Base-by-base conservation (phyloP, 2,329 filamentous ascomycete species). In the Metarhizium guizhouense region DNA sequence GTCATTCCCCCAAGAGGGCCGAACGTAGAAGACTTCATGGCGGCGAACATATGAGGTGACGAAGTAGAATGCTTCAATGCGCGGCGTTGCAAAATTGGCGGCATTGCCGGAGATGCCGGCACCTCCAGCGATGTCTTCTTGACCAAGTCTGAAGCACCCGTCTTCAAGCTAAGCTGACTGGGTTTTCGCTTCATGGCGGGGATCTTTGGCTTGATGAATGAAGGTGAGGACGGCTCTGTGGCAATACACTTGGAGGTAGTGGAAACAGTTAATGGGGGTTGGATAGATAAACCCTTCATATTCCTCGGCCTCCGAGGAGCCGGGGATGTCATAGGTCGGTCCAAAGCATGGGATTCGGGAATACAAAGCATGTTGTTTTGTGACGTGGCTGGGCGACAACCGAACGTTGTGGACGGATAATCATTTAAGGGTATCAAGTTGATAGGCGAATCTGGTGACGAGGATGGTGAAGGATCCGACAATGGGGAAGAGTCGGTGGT, bases 401-500 rank as follows among this genome's bases (percentile, higher is more conserved):
- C 76, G 60, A 85, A 84, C 3, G 76, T 77, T 6, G 84, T 82
- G 4, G 81, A 79, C 1, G 84, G 78, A 63, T 88, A 90, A 14
- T 85, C 84, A 51, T 82, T 84, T 48, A 90, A 77, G 3, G 89
- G 85, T 55, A 87, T 81, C 55, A 91, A 77, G 56, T 88, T 87
- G 54, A 87, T 76, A 1, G 91, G 90, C 3, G 94, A 96, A 71
- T 96, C 92, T 8, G 93, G 93, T 1, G 93, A 96, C 25, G 92
- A 90, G 53, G 87, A 93, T 3, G 94, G 91, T 5, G 93, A 96
- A 7, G 90, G 87, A 64, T 97, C 93, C 34, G 92, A 92, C 51
- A 94, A 79, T 34, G 90, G 89, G 8, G 90, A 93, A 5, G 92
- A 95, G 72, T 96, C 93, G 60, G 93, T 90, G 20, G 90, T 96